These are phyloP conservation scores for Hanseniaspora clermontiae DNA, from an alignment of 805 yeast species.

Conservation along the genomic window DNA sequence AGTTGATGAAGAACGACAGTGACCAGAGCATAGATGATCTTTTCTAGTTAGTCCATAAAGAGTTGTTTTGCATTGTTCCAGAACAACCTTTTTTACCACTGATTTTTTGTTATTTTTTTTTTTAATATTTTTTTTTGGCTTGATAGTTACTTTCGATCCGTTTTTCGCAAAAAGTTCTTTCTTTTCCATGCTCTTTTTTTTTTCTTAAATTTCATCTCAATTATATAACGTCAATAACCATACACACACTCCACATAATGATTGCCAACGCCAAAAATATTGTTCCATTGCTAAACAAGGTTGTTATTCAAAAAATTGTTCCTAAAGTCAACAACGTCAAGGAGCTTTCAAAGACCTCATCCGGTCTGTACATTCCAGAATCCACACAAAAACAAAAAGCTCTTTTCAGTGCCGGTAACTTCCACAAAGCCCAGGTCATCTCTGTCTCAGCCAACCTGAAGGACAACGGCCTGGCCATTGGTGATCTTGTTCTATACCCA, in stretches of 20 bases:
- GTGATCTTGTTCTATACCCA: slow-evolving; percentile 91
- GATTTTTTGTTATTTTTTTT: neutral
- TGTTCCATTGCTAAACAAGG: slow-evolving; percentile 89
- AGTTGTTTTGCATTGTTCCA: neutral
- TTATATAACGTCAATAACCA: neutral
- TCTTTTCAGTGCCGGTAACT: neutral
- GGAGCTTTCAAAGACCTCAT: slow-evolving; percentile 57
- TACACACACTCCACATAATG: neutral
- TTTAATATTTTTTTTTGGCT: neutral
- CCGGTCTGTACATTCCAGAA: slow-evolving; percentile 89
- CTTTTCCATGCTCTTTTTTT: too few relatives aligned
- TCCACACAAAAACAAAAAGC: neutral
- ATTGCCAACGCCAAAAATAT: slow-evolving; percentile 52
- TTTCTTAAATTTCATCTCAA: too few relatives aligned
- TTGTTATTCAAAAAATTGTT: slow-evolving; percentile 86
- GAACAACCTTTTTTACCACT: neutral
- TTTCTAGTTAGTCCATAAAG: neutral
- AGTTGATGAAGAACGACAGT: slow-evolving; percentile 71
- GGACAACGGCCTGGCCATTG: slow-evolving; percentile 63
- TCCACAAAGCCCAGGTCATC: slow-evolving; percentile 5
- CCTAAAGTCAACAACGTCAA: slow-evolving; percentile 36
- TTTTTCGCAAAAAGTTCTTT: neutral
- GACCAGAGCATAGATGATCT: slow-evolving; percentile 65
- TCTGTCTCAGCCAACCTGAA: slow-evolving; percentile 20
- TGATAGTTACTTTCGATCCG: too few relatives aligned